A percentile compares a stretch with the other conserved stretches of the same genome.
Evolutionary conservation across 1,284 basidiomycete species (phyloP).

Genomic region (Flammula alnicola): DNA sequence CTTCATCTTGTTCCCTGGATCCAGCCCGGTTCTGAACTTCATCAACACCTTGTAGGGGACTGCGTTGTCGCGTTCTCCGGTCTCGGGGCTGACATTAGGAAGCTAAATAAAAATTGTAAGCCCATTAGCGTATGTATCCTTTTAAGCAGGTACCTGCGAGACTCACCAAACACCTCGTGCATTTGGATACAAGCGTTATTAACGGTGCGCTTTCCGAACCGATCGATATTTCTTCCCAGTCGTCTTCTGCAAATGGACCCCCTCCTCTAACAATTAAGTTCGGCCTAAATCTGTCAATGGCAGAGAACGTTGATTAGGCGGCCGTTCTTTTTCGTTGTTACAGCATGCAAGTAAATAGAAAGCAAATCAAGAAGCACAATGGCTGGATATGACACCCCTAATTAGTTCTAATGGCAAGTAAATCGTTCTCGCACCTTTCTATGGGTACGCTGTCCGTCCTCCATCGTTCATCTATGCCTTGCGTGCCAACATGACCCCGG

Average conservation of each 20-base stretch:
- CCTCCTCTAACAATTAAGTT: constrained; percentile 71
- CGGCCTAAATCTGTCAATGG: constrained; percentile 62
- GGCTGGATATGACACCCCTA: not conserved
- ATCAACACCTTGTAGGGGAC: constrained; percentile 76
- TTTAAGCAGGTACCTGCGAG: constrained; percentile 17
- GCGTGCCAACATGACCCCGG: constrained; percentile 51
- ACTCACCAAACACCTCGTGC: constrained; percentile 72
- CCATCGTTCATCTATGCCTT: constrained; percentile 66
- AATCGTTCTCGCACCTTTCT: constrained; percentile 52
- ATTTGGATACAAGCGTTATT: constrained; percentile 67
- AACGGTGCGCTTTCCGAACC: constrained; percentile 40
- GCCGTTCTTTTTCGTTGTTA: constrained; percentile 18
- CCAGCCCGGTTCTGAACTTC: constrained; percentile 66
- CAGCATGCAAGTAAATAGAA: no score
- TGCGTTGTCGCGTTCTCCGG: constrained; percentile 68
- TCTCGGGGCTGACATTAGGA: constrained; percentile 70
- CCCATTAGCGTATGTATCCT: not conserved
- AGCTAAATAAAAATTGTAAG: constrained; percentile 45
- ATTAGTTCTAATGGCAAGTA: constrained; percentile 4
- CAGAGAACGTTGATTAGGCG: constrained; percentile 14
- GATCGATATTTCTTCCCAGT: constrained; percentile 61
- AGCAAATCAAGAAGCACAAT: not conserved
- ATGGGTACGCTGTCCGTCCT: constrained; percentile 54
- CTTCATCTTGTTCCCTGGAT: constrained; percentile 49
- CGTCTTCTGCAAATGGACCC: constrained; percentile 53